Percentiles rank a stretch among this genome's conserved stretches.
Conservation (phyloP, 164 flowering plant genomes). For the Vitis amurensis region DNA sequence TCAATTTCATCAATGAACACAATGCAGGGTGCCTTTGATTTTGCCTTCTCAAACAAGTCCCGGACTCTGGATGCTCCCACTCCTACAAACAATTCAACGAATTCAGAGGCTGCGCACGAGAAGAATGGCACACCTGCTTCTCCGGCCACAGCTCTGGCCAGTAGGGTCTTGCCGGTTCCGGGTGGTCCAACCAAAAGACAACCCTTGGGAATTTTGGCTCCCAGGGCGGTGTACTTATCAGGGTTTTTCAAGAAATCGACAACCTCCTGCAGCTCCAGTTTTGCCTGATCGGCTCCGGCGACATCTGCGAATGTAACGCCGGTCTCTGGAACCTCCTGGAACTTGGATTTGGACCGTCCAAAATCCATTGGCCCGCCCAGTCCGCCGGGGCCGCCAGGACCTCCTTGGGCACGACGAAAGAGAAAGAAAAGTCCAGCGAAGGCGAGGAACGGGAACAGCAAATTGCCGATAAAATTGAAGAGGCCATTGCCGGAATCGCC, state of each 20-base stretch:
- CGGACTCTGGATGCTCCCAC: slow-evolving; percentile 97
- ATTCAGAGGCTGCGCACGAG: slow-evolving; percentile 92
- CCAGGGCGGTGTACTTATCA: slow-evolving; percentile 88
- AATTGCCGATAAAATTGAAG: slow-evolving; percentile 70
- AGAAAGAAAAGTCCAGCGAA: slow-evolving; percentile 85
- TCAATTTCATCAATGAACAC: slow-evolving; percentile 98
- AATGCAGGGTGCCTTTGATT: slow-evolving; percentile 91
- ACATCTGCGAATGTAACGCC: slow-evolving; percentile 88
- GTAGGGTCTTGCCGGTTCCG: slow-evolving; percentile 91
- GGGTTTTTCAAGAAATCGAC: slow-evolving; percentile 96
- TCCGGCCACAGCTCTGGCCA: slow-evolving; percentile 92
- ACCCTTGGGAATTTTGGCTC: slow-evolving; percentile 97
- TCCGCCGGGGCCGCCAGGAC: slow-evolving; percentile 96
- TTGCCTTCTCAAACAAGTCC: slow-evolving; percentile 94
- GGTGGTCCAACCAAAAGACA: slow-evolving; percentile 94
- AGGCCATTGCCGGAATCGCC: slow-evolving; percentile 89
- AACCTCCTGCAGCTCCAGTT: slow-evolving; percentile 86
- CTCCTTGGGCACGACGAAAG: slow-evolving; percentile 84
- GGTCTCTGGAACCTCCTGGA: slow-evolving; percentile 95
- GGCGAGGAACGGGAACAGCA: slow-evolving; percentile 78
- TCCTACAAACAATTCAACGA: slow-evolving; percentile 93
- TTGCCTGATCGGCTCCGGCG: slow-evolving; percentile 97
- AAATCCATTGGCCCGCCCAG: slow-evolving; percentile 97
- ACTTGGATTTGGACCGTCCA: slow-evolving; percentile 87
- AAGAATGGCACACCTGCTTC: slow-evolving; percentile 95